phyloP scores from a whole-genome alignment of 495 filamentous ascomycete species.

The Bathelium albidoporum region DNA sequence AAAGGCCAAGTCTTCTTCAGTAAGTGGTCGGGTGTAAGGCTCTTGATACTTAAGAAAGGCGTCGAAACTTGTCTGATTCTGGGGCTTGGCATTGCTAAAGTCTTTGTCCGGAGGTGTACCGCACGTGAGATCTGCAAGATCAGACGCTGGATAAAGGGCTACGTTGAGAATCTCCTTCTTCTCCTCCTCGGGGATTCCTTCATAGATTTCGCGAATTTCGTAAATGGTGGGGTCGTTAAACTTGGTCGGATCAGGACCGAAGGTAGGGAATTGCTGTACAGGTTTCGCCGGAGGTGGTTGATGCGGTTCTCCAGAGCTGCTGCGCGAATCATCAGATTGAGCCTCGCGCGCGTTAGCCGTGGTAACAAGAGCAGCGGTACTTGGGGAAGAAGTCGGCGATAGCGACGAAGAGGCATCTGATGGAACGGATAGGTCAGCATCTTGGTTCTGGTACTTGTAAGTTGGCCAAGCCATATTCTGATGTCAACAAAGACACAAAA shows the following conservation, averaged over 20 bases:
- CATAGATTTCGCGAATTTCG: constrained; percentile 66
- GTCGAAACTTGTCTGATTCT: constrained; percentile 81
- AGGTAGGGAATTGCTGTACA: constrained; percentile 65
- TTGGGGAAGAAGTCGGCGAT: not conserved
- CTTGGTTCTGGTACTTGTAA: not conserved
- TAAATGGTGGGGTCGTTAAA: constrained; percentile 93
- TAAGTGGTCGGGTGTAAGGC: constrained; percentile 79
- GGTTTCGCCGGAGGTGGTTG: constrained; percentile 71
- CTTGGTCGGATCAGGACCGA: constrained; percentile 83
- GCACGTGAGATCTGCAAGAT: constrained; percentile 74
- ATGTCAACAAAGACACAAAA: no score
- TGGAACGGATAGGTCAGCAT: not conserved
- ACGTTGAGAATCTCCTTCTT: constrained; percentile 82
- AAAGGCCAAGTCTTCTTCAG: constrained; percentile 91
- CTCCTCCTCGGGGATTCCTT: constrained; percentile 69
- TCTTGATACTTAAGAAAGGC: constrained; percentile 85
- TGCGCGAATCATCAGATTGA: constrained; percentile 37
- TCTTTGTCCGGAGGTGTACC: constrained; percentile 86
- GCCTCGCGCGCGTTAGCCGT: constrained; percentile 15
- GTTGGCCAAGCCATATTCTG: no score
- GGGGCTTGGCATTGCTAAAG: constrained; percentile 86
- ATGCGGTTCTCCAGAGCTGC: constrained; percentile 52
- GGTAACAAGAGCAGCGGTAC: constrained; percentile 17
- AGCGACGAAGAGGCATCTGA: constrained; percentile 4
- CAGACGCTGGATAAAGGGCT: constrained; percentile 63